Base-by-base conservation (phyloP, 371 early-diverging fungal species). In the Mucor velutinosus region DNA sequence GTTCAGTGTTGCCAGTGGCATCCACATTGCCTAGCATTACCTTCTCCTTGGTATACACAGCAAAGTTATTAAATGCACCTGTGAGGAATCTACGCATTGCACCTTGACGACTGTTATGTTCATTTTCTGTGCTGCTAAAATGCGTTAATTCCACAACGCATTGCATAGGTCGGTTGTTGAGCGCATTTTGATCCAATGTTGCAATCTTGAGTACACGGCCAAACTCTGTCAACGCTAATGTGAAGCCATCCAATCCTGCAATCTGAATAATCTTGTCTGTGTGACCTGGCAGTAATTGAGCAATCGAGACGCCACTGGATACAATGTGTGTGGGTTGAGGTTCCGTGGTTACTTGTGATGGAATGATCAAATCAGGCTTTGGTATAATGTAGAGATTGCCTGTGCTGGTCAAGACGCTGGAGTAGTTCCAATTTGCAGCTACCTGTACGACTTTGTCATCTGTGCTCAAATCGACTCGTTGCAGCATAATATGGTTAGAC, bases 361-460 rank as follows among this genome's bases (percentile, higher is more conserved):
- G 62, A 11, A 33, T 41, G 10, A 69, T 59, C 33, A 45, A 29
- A 30, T 68, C 67, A 1, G 81, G 81, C 11, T 65, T 53, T 0
- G 72, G 76, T 10, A 81, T 55, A 5, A 74, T 55, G 43, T 65
- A 70, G 3, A 81, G 11, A 12, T 47, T 60, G 11, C 82, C 82
- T 0, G 15, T 33, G 5, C 61, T 57, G 10, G 79, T 76, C 56
- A 82, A 65, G 4, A 75, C 58, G 25, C 67, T 58, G 0, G 79
- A 79, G 30, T 70, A 67, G 11, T 60, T 64, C 78, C 78, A 79
- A 32, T 76, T 79, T 12, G 77, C 82, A 4, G 72, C 37, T 11
- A 79, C 76, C 47, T 81, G 81, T 8, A 68, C 71, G 4, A 79
- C 63, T 4, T 35, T 35, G 1, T 56, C 45, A 17, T 47, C 21